Base-by-base conservation (phyloP, 75 land plant species). In the Cryptomeria japonica region DNA sequence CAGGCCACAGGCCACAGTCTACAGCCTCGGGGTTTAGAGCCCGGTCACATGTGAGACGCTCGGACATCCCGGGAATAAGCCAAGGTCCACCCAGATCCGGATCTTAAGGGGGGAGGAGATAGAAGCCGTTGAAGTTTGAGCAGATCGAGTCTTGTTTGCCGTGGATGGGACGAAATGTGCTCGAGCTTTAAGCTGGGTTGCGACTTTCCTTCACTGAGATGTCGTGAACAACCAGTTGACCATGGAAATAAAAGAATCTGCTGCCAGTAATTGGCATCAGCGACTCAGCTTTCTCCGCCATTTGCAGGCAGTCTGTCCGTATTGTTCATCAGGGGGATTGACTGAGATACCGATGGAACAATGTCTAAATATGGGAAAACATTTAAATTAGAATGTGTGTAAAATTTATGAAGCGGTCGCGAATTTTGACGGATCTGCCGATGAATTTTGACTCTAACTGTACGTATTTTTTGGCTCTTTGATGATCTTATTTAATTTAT, bases 221-320 rank as follows among this genome's bases (percentile, higher is more conserved):
- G 77, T 64, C 70, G n/a, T 25, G 70, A 64, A 64, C 70, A 64
- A 64, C n/a, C 70, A 64, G 70, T 64, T 64, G 70, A 64, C 70
- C 1, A 25, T 64, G 70, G 7, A 28, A 28, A 64, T 64, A 5
- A 8, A 25, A 64, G 2, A 7, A 64, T 5, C 13, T 13, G 77
- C 36, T 72, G 9, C 31, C 31, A 8, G 31, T 72, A 72, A 25
- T 25, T 72, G 34, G 36, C 13, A 28, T 72, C 76, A 31, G 36
- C 36, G 64, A 3, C 28, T 58, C 64, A 58, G 25, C 2, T 18
- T 58, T 72, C 31, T 25, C 34, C 12, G 76, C 2, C 13, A 11
- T 72, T 72, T 72, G 31, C 31, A 10, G 31, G 34, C 3, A 31
- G n/a, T 10, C 31, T 31, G 34, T 28, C 76, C 13, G 32, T 28